Conservation (phyloP, 2,329 filamentous ascomycete genomes). For the Grosmannia huntii region DNA sequence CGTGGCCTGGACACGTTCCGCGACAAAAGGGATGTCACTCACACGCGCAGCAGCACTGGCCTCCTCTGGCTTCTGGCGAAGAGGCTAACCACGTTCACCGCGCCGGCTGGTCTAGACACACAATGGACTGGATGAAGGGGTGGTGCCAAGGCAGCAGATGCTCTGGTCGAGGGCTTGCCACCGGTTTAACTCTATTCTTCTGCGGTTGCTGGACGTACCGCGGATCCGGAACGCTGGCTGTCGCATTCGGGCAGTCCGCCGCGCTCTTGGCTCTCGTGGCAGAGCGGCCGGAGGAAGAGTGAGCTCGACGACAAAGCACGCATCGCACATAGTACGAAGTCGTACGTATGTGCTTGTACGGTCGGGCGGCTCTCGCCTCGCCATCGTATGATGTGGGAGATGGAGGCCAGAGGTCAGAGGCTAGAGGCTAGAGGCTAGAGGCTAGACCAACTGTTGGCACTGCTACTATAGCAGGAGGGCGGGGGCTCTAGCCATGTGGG, state of each 20-base stretch:
- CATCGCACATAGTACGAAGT: neutral
- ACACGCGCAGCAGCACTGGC: neutral
- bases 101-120: neutral
- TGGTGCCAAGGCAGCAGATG: too few species aligned
- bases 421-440: neutral
- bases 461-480: neutral
- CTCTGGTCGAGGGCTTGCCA: neutral
- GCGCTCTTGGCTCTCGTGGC: neutral
- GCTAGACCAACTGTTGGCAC: neutral
- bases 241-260: neutral
- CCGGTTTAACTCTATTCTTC: neutral
- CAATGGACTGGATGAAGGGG: neutral
- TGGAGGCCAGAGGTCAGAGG: too few species aligned
- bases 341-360: too few species aligned
- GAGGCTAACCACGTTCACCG: neutral
- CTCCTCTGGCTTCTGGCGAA: neutral
- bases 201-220: neutral
- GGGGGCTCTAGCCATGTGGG: neutral
- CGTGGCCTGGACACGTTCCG: too few species aligned
- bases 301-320: neutral
- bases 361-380: too few species aligned
- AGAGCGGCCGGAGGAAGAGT: neutral
- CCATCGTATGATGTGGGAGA: neutral
- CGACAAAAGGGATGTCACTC: too few species aligned
- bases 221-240: neutral